phyloP scores from a whole-genome alignment of 2,329 filamentous ascomycete species.

The Penicillium hesseltinei region DNA sequence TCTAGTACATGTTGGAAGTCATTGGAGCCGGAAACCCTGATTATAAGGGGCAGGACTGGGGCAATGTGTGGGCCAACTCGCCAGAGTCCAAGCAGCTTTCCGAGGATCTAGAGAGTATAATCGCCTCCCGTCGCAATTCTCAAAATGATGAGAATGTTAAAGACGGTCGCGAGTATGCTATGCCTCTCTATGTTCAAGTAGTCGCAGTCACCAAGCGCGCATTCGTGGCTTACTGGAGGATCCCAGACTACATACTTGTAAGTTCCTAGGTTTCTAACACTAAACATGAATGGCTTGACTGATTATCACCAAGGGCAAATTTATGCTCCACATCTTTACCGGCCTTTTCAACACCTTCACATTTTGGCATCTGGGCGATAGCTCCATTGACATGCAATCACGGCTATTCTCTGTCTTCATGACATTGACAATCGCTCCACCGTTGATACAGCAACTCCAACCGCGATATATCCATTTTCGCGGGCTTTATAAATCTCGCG shows the following conservation, averaged over 20 bases:
- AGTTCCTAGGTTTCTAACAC: not conserved
- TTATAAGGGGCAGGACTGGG: constrained; percentile 62
- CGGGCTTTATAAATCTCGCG: constrained; percentile 67
- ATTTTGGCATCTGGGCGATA: constrained; percentile 61
- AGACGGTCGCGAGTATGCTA: constrained; percentile 62
- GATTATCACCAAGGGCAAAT: constrained; percentile 50
- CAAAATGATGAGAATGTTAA: constrained; percentile 41
- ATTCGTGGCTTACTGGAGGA: constrained; percentile 65
- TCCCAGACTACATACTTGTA: constrained; percentile 57
- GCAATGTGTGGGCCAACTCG: constrained; percentile 58
- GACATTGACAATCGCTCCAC: constrained; percentile 71
- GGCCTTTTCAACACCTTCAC: constrained; percentile 70
- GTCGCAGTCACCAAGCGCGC: constrained; percentile 55
- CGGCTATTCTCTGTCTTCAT: constrained; percentile 75
- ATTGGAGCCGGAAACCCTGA: constrained; percentile 64
- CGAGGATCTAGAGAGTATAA: constrained; percentile 55
- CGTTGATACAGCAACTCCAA: constrained; percentile 74
- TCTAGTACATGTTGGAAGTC: constrained; percentile 75
- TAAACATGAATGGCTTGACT: not conserved
- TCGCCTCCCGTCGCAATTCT: constrained; percentile 46
- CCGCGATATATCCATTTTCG: constrained; percentile 67
- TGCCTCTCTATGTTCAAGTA: constrained; percentile 57
- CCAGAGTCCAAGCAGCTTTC: constrained; percentile 48
- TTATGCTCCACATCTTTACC: constrained; percentile 61
- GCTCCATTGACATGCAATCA: constrained; percentile 64